Conservation (phyloP, 2,329 filamentous ascomycete genomes). For the Trichocomaceae sp. region DNA sequence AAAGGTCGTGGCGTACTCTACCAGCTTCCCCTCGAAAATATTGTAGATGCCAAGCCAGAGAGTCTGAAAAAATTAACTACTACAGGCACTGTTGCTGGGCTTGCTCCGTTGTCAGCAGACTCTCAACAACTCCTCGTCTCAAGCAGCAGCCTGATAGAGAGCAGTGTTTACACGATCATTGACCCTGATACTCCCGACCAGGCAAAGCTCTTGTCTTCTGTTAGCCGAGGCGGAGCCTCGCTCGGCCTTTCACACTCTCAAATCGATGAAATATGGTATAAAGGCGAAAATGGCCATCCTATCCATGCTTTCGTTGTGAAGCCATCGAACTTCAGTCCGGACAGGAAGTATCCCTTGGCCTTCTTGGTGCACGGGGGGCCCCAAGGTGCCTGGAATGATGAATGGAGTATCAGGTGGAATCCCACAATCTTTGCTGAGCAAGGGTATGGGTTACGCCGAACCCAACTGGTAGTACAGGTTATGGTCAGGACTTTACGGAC, state of each 20-base stretch:
- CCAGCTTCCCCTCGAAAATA: constrained; percentile 29
- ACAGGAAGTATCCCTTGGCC: constrained; percentile 47
- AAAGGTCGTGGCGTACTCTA: constrained; percentile 39
- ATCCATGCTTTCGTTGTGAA: constrained; percentile 44
- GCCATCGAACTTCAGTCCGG: constrained; percentile 40
- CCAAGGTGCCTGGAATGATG: constrained; percentile 46
- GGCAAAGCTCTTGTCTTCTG: constrained; percentile 34
- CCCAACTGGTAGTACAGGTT: constrained; percentile 53
- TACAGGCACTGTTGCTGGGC: constrained; percentile 36
- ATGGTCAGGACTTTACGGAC: constrained; percentile 50
- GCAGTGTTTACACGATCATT: constrained; percentile 38
- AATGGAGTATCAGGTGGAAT: constrained; percentile 52
- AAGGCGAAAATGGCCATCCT: constrained; percentile 38
- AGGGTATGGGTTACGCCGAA: constrained; percentile 55
- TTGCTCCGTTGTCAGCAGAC: constrained; percentile 28
- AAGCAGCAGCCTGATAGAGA: constrained; percentile 40
- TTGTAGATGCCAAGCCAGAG: constrained; percentile 24
- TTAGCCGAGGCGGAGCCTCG: constrained; percentile 28
- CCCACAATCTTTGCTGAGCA: constrained; percentile 53
- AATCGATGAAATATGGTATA: constrained; percentile 42
- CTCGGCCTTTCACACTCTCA: constrained; percentile 39
- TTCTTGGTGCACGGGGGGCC: constrained; percentile 52
- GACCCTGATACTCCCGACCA: constrained; percentile 28
- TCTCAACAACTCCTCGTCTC: constrained; percentile 37
- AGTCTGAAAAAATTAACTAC: constrained; percentile 33